Evolutionary conservation across 2,329 filamentous ascomycete species (phyloP), one percentile per base, ranked within the genome.

Genomic region (Ambrosiella beaveri): DNA sequence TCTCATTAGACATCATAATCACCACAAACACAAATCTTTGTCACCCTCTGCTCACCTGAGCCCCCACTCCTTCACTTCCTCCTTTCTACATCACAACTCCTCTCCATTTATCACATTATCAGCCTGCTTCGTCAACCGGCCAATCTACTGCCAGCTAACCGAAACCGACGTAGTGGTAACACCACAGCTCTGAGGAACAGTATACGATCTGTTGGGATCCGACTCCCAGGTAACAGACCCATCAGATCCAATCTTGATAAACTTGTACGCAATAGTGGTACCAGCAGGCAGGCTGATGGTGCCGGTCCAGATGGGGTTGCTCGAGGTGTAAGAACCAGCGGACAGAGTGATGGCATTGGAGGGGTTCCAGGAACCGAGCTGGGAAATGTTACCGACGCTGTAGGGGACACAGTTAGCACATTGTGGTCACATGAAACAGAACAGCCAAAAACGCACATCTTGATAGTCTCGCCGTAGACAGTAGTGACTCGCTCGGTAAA

Each of bases 261-360:
- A 85, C 67, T 84, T 83, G 65, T 82, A 84, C 66, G 77, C 65
- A 60, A 85, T 74, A 0, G 65, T 69, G 0, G 70, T 73, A 1
- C 78, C 80, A 0, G 78, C 72, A 0, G 75, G 70, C 8, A 85
- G 65, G 27, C 67, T 73, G 41, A 82, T 64, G 0, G 73, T 76
- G 2, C 65, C 68, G 8, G 68, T 73, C 81, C 81, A 85, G 8
- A 81, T 57, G 0, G 73, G 75, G 60, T 79, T 75, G 3, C 68
- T 66, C n/a, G 66, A 64, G 0, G 77, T 79, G 66, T 84, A 84
- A n/a, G 71, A 63, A 27, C 69, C 66, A 0, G 79, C 75, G 1
- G 71, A 75, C 5, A 85, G 66, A 0, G 75, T 66, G 1, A 78
- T 66, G 0, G 75, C 80, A 3, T 68, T 65, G 0, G 64, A 62